These are phyloP conservation scores for Hordeum vulgare DNA, from an alignment of 176 grass and related monocot genomes.

Conservation along the genomic window DNA sequence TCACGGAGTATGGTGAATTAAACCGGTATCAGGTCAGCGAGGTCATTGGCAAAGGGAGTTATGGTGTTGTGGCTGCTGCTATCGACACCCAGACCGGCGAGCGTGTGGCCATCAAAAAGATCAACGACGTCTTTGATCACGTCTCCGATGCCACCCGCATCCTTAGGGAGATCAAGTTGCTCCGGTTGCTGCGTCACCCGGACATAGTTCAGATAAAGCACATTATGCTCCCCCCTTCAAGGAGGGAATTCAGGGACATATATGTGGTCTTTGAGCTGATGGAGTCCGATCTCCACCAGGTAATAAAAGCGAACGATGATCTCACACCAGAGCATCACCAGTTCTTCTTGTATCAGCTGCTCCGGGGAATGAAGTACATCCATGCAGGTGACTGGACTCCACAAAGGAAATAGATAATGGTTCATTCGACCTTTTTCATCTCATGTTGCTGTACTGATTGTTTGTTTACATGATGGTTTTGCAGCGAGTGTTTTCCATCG, in stretches of 20 bases:
- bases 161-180: slow-evolving; percentile 85
- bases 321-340: slow-evolving; percentile 85
- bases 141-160: slow-evolving; percentile 88
- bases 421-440: neutral
- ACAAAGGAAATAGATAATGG: neutral
- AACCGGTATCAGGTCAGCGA: slow-evolving; percentile 73
- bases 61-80: slow-evolving; percentile 77
- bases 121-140: slow-evolving; percentile 85
- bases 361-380: slow-evolving; percentile 86
- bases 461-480: slow-evolving; percentile 11
- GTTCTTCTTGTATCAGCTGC: slow-evolving; percentile 89
- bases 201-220: slow-evolving; percentile 90
- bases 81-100: slow-evolving; percentile 77
- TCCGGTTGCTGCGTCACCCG: slow-evolving; percentile 63
- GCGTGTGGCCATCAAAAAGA: slow-evolving; percentile 88
- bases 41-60: slow-evolving; percentile 85
- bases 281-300: slow-evolving; percentile 83
- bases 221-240: slow-evolving; percentile 85
- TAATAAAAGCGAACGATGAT: slow-evolving; percentile 88
- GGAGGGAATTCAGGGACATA: slow-evolving; percentile 86
- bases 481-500: slow-evolving; percentile 85
- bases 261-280: slow-evolving; percentile 88
- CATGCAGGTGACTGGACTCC: slow-evolving; percentile 60
- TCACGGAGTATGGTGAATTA: slow-evolving; percentile 82
- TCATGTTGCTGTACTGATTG: neutral